Percentiles rank a stretch among this genome's conserved stretches.
Evolutionary conservation across 202 grass and related monocot genomes (phyloP).

Genomic region (Carex arenaria): DNA sequence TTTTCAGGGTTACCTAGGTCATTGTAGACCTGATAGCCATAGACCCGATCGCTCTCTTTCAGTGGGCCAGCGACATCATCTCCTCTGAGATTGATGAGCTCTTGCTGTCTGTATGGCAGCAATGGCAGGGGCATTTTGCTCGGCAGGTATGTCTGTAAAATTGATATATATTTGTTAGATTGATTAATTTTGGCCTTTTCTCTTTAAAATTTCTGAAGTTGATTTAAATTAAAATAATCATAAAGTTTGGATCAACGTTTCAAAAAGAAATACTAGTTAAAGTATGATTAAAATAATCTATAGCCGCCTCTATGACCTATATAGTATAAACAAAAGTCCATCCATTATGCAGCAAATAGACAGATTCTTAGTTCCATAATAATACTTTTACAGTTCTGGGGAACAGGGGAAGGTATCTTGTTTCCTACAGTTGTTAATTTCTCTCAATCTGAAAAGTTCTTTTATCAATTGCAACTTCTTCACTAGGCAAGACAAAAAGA

Average conservation of each 20-base stretch:
- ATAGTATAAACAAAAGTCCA: background rate
- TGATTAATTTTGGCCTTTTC: background rate
- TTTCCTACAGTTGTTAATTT: background rate
- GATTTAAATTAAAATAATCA: background rate
- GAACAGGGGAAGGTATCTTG: background rate
- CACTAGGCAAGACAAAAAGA: background rate
- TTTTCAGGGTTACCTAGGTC: slow-evolving; percentile 68
- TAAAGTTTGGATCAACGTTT: background rate
- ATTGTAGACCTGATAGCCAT: slow-evolving; percentile 72
- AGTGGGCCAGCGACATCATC: slow-evolving; percentile 38
- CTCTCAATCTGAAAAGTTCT: background rate
- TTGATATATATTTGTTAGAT: background rate
- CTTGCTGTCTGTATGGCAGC: slow-evolving; percentile 45
- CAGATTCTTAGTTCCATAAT: too few species aligned
- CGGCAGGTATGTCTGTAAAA: slow-evolving; percentile 62
- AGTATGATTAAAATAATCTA: background rate
- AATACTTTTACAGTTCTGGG: too few species aligned
- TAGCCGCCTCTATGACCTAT: background rate
- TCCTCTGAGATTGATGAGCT: slow-evolving; percentile 58
- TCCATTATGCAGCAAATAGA: background rate
- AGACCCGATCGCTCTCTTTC: slow-evolving; percentile 65
- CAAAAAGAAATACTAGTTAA: background rate
- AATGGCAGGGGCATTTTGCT: slow-evolving; percentile 62
- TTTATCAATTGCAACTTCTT: background rate
- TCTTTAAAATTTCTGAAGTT: background rate